Evolutionary conservation across 306 rosid genomes (phyloP), one percentile per base, ranked within the genome.

Genomic region (Cucurbita maxima): DNA sequence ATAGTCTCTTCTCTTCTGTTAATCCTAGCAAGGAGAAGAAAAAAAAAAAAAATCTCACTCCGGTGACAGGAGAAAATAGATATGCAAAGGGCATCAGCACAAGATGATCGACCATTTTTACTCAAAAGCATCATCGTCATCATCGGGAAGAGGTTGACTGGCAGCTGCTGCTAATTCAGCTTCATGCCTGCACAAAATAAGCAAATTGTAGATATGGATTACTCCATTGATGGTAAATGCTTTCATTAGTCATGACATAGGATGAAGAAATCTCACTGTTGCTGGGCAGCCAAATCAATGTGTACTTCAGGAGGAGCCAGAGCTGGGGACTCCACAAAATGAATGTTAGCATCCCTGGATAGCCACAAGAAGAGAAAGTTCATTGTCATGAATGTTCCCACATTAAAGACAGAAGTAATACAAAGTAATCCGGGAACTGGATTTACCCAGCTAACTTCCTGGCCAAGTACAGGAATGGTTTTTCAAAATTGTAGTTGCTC

Each of bases 401-500:
- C 1, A 10, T 9, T 41, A 47, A 18, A 45, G 3, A 43, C 10
- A 20, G 19, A 38, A 38, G 15, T 19, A 56, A 34, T 6, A 13
- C 43, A 58, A 54, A 6, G 54, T 14, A 50, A 50, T 13, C 64
- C 38, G 4, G 41, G 19, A 30, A 30, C 1, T 30, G 5, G 64
- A 34, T 13, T 82, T 87, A 89, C 96, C 92, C 96, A 10, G 96
- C 92, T 56, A 89, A 88, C 74, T 87, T 89, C 64, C 88, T 85
- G 72, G 96, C 92, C 10, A 89, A 82, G 80, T 89, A 89, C 73
- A 89, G 81, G 81, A 89, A 89, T 25, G 96, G 96, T 41, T 89
- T 89, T 81, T 89, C 96, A 18, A 87, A 89, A 67, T 89, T 89
- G 63, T 89, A 89, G 85, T 89, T 89, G 52, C 96, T 89, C 88